Evolutionary conservation across 768 basidiomycete species (phyloP).

Genomic region (Lentinula aciculospora): DNA sequence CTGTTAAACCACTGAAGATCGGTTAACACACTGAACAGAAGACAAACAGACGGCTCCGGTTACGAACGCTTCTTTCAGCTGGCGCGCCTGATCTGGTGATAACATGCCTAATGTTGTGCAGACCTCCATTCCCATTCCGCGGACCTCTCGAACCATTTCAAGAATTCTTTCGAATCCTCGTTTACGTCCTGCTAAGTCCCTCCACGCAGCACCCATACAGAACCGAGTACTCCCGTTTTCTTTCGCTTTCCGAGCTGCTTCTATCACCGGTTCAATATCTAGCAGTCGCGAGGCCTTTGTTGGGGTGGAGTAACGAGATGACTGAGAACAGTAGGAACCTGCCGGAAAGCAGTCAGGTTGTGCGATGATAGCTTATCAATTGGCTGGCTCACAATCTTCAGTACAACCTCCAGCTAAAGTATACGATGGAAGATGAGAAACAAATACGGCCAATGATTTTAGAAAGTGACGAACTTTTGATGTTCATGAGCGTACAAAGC

Average conservation of each 20-base stretch:
- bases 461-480: constrained; percentile 65
- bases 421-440: constrained; percentile 4
- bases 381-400: constrained; percentile 77
- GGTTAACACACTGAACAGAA: constrained; percentile 6
- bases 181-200: constrained; percentile 89
- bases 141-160: constrained; percentile 84
- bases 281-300: constrained; percentile 86
- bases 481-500: constrained; percentile 97
- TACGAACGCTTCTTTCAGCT: constrained; percentile 86
- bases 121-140: constrained; percentile 98
- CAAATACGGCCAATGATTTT: neutral
- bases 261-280: constrained; percentile 87
- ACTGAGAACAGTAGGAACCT: constrained; percentile 98
- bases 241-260: constrained; percentile 90
- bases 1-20: constrained; percentile 72
- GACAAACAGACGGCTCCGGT: neutral
- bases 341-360: neutral
- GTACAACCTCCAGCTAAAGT: constrained; percentile 83
- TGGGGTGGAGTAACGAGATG: constrained; percentile 84
- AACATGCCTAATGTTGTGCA: constrained; percentile 99
- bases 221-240: constrained; percentile 96
- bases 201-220: constrained; percentile 99
- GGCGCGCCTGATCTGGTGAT: constrained; percentile 84
- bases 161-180: constrained; percentile 91
- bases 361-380: neutral